These are phyloP conservation scores for Pyrus bretschneideri DNA, from an alignment of 306 rosid species.

Conservation along the genomic window DNA sequence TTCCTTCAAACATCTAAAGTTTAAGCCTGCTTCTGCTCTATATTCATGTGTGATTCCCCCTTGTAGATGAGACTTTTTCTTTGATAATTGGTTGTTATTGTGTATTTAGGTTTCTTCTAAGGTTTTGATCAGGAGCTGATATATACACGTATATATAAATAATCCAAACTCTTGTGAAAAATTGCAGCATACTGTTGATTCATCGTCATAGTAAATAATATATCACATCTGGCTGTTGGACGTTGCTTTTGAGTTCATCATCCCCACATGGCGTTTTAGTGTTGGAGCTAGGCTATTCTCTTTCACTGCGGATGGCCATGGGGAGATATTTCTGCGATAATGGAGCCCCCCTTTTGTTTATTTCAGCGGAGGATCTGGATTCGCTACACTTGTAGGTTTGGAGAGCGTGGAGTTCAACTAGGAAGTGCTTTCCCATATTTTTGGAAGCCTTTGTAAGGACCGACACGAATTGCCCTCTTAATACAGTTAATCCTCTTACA, in stretches of 20 bases:
- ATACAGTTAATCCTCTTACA: background rate
- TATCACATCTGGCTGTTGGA: background rate
- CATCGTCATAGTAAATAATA: background rate
- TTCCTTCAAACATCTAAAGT: too few relatives aligned
- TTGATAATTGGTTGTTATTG: background rate
- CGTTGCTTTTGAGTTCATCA: background rate
- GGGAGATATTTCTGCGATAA: too few relatives aligned
- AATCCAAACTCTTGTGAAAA: background rate
- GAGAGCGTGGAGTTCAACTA: too few relatives aligned
- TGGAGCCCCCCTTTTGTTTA: too few relatives aligned
- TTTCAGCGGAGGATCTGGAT: too few relatives aligned
- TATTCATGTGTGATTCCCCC: background rate
- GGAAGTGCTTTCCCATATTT: too few relatives aligned
- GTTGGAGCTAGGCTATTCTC: too few relatives aligned
- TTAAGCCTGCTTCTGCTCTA: background rate
- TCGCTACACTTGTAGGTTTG: too few relatives aligned
- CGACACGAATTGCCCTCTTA: too few relatives aligned
- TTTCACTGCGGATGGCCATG: too few relatives aligned
- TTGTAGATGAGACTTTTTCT: background rate
- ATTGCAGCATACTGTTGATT: background rate
- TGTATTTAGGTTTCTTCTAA: background rate
- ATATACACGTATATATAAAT: too few relatives aligned
- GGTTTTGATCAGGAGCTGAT: background rate
- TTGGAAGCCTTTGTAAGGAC: too few relatives aligned
- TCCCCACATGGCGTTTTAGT: background rate